Base-by-base conservation (phyloP, 441 rosid genomes). In the Flueggea neowawraea region DNA sequence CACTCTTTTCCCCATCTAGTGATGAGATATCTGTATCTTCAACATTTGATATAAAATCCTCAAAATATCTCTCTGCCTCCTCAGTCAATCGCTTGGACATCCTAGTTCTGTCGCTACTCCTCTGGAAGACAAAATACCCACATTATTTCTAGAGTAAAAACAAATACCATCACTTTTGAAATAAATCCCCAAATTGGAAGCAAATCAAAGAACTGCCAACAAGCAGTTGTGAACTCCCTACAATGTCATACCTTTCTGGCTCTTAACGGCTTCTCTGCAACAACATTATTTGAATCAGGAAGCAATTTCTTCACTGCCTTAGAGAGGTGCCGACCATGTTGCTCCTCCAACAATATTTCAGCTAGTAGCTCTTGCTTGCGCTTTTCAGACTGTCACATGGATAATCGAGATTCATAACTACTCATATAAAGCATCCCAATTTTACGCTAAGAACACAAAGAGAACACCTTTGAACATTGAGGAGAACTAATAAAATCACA, bases 11-110 rank as follows among this genome's bases (percentile, higher is more conserved):
- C 62, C 96, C 99, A 52, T 95, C 99, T 49, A 95, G 52, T 5
- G 99, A 95, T 48, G 97, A 95, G 52, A 95, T 86, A 75, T 95
- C 99, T 0, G 96, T 89, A 73, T 95, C 97, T 76, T 95, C 97
- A 52, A 95, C 82, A 73, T 82, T 95, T 2, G 84, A 89, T 68
- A 95, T 83, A 82, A 95, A 91, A 63, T 91, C 97, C 70, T 89
- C 94, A 6, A 95, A 78, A 75, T 79, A 91, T 71, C 84, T 88
- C 72, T 89, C 97, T n/a, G 97, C 97, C 69, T 91, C 97, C 50
- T 89, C 94, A n/a, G 88, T 84, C 74, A 95, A 82, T 54, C 84
- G 63, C 78, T 61, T 77, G 55, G 96, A 84, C 91, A 79, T 80
- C 74, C 90, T 86, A 53, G 67, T 82, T 74, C 84, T 84, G 69